Evolutionary conservation across 2,329 filamentous ascomycete species (phyloP), one percentile per base, ranked within the genome.

Genomic region (Nemania sp.): DNA sequence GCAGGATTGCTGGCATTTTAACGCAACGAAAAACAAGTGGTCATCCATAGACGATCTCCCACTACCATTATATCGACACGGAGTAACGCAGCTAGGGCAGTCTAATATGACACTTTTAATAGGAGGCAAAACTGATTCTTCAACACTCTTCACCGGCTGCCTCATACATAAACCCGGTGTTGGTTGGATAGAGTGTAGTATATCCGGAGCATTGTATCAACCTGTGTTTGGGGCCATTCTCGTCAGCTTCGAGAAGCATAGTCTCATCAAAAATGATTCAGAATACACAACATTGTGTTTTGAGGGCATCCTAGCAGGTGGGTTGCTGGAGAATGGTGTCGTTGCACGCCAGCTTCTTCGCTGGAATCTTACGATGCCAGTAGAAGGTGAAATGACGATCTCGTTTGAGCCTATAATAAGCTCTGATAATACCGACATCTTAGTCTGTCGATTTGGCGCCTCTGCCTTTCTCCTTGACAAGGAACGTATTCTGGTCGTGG

Each of bases 1-100:
- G 49, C 82, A 83, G 41, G 92, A 96, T 77, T 94, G 92, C 73
- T 98, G 93, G 93, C 73, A 94, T 1, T 88, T 90, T 70, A 84
- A 86, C 60, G 86, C 86, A 58, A 83, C 83, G 3, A 70, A 74
- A 1, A 79, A 78, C 51, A 78, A 75, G 15, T 97, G 93, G 93
- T 83, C 84, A 66, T 85, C 83, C 70, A 85, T 88, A 15, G 84
- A 90, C 66, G 85, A 88, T 73, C 82, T 97, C n/a, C 90, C 91
- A 0, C 74, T 82, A n/a, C 86, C 91, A 10, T 83, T 94, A 26
- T 97, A 92, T 79, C 86, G 95, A 59, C 95, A 98, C 76, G 88
- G 88, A 65, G 86, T 90, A 32, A 83, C 89, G 13, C 79, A 80
- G 29, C 74, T 90, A 1, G 82, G 81, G 0, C 67, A 74, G 45